These are phyloP conservation scores for Cystobasidiaceae sp. DNA, from an alignment of 1,284 basidiomycete species.

Conservation along the genomic window DNA sequence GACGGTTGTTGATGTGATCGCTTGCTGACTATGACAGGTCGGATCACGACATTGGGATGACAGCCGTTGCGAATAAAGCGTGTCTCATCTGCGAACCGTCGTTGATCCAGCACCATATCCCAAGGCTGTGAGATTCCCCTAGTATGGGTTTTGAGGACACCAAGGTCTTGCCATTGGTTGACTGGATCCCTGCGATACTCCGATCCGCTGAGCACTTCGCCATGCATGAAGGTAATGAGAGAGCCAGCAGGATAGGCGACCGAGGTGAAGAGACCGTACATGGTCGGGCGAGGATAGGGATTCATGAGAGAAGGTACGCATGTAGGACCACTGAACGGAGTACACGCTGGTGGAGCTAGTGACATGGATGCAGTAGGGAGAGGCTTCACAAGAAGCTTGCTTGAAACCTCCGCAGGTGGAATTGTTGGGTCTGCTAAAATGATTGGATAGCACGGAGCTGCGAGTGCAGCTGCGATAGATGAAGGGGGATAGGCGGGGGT, in stretches of 20 bases:
- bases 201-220: conserved; percentile 46
- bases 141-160: conserved; percentile 60
- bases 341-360: conserved; percentile 57
- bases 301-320: conserved; percentile 35
- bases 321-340: conserved; percentile 59
- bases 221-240: conserved; percentile 47
- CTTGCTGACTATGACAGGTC: conserved; percentile 63
- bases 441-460: conserved; percentile 23
- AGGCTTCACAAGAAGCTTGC: conserved; percentile 28
- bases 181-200: conserved; percentile 50
- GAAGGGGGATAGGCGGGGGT: conserved; percentile 28
- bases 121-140: conserved; percentile 74
- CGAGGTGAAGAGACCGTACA: conserved; percentile 49
- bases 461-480: conserved; percentile 27
- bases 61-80: conserved; percentile 79
- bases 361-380: conserved; percentile 52
- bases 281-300: conserved; percentile 47
- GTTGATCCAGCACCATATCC: conserved; percentile 72
- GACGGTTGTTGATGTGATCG: conserved; percentile 2
- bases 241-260: conserved; percentile 46
- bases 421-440: conserved; percentile 32
- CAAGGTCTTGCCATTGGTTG: conserved; percentile 54
- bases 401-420: conserved; percentile 9
- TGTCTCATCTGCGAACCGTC: conserved; percentile 67
- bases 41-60: conserved; percentile 78